phyloP scores from a whole-genome alignment of 2,329 filamentous ascomycete genomes.

The Knoxdaviesia proteae region DNA sequence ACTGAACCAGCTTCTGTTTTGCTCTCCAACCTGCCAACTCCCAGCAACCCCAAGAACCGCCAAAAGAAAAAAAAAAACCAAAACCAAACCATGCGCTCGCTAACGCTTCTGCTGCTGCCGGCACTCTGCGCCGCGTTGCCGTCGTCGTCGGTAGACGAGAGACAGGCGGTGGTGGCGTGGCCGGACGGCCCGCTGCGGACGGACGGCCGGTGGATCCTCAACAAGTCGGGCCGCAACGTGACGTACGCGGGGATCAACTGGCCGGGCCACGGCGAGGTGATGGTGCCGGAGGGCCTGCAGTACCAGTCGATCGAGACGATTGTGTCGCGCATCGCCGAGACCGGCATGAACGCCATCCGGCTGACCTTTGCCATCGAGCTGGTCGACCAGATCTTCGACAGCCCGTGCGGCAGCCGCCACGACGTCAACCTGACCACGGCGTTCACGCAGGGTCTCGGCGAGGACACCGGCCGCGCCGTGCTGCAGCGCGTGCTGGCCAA shows the following conservation, averaged over 20 bases:
- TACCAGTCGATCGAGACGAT: constrained; percentile 35
- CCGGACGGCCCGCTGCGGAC: constrained; percentile 21
- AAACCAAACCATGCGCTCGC: too few species aligned
- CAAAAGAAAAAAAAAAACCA: too few species aligned
- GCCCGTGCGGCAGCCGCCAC: constrained; percentile 12
- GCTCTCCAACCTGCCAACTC: too few species aligned
- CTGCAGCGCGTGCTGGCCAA: constrained; percentile 29
- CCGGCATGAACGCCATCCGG: constrained; percentile 42
- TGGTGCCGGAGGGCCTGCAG: constrained; percentile 44
- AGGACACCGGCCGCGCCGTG: constrained; percentile 28
- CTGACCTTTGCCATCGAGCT: constrained; percentile 44
- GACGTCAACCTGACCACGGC: constrained; percentile 25
- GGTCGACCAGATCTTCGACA: constrained; percentile 32
- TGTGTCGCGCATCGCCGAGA: constrained; percentile 31
- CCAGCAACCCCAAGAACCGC: too few species aligned
- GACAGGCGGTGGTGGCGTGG: constrained; percentile 9
- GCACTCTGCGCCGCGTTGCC: too few species aligned
- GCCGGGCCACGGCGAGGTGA: constrained; percentile 39
- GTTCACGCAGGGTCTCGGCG: constrained; percentile 24
- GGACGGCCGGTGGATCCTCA: constrained; percentile 20
- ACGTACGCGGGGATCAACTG: constrained; percentile 37
- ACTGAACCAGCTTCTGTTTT: too few species aligned
- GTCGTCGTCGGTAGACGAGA: too few species aligned
- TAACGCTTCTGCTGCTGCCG: too few species aligned
- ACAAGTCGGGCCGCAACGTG: constrained; percentile 20